Conservation (phyloP, 371 early-diverging fungal genomes). For the Mucor lusitanicus region DNA sequence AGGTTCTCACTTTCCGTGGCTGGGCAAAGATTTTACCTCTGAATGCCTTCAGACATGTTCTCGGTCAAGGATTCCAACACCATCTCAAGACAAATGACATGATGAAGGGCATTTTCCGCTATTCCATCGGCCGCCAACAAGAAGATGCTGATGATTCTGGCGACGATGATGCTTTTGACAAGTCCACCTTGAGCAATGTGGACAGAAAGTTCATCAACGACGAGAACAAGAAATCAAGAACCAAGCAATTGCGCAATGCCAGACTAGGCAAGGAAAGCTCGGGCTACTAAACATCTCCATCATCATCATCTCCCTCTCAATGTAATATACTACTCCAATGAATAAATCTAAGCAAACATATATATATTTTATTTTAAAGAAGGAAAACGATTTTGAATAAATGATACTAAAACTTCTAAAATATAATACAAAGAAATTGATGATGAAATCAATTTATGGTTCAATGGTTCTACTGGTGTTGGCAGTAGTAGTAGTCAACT, state of each 20-base stretch:
- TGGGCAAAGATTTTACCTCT: constrained; percentile 49
- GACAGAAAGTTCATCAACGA: constrained; percentile 37
- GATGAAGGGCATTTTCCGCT: constrained; percentile 36
- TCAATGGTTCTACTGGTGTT: constrained; percentile 5
- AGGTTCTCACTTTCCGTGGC: constrained; percentile 44
- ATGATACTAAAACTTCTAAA: neutral
- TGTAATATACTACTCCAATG: neutral
- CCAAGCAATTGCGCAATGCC: constrained; percentile 35
- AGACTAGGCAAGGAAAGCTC: constrained; percentile 27
- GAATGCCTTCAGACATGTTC: constrained; percentile 31
- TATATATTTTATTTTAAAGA: neutral
- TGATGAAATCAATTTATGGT: neutral
- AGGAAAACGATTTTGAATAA: neutral
- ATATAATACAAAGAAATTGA: neutral
- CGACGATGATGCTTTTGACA: constrained; percentile 16
- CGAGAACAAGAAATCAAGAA: constrained; percentile 37
- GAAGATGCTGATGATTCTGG: constrained; percentile 26
- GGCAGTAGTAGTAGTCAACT: neutral
- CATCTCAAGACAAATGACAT: constrained; percentile 34
- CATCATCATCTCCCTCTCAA: neutral
- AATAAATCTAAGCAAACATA: neutral
- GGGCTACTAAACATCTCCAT: neutral
- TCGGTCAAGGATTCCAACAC: constrained; percentile 40
- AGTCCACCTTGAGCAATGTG: constrained; percentile 26
- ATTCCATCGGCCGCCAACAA: constrained; percentile 12